Percentiles rank a stretch among this genome's conserved stretches.
phyloP scores from a whole-genome alignment of 2,329 filamentous ascomycete species.

The Fusarium sulawesiense region DNA sequence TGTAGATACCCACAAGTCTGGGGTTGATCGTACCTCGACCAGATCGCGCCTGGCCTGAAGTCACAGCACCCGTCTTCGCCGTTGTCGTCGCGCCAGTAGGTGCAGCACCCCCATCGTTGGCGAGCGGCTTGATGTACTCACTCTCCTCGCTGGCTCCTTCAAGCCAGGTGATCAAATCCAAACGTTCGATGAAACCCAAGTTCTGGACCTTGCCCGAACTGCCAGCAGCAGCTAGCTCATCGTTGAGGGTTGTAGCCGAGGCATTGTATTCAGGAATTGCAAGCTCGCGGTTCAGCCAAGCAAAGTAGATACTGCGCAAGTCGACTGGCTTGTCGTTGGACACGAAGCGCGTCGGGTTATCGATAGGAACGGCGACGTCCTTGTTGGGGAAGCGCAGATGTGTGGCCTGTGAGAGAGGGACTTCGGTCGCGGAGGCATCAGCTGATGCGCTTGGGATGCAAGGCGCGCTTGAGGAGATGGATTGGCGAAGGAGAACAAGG shows the following conservation, averaged over 20 bases:
- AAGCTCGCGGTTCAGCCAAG: slow-evolving; percentile 92
- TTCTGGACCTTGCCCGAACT: slow-evolving; percentile 80
- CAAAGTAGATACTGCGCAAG: slow-evolving; percentile 94
- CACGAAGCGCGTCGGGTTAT: slow-evolving; percentile 84
- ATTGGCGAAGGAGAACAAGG: slow-evolving; percentile 83
- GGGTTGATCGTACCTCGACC: slow-evolving; percentile 80
- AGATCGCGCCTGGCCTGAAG: slow-evolving; percentile 61
- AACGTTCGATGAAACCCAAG: slow-evolving; percentile 87
- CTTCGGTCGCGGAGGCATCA: slow-evolving; percentile 71
- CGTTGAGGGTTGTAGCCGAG: slow-evolving; percentile 82
- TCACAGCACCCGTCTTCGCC: slow-evolving; percentile 54
- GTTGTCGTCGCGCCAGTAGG: slow-evolving; percentile 54
- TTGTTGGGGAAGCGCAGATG: slow-evolving; percentile 78
- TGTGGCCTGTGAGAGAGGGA: slow-evolving; percentile 78
- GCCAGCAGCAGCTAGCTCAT: slow-evolving; percentile 73
- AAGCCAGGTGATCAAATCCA: slow-evolving; percentile 94
- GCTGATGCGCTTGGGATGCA: slow-evolving; percentile 80
- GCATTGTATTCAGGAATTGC: slow-evolving; percentile 92
- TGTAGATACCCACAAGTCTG: slow-evolving; percentile 87
- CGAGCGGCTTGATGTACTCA: slow-evolving; percentile 90
- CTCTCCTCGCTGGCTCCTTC: slow-evolving; percentile 90
- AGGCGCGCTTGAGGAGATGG: slow-evolving; percentile 76
- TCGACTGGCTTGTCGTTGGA: slow-evolving; percentile 82
- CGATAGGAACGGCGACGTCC: slow-evolving; percentile 74
- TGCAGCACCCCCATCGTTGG: slow-evolving; percentile 67